These are phyloP conservation scores for Rhizodiscina lignyota DNA, from an alignment of 495 filamentous ascomycete species.

Conservation along the genomic window DNA sequence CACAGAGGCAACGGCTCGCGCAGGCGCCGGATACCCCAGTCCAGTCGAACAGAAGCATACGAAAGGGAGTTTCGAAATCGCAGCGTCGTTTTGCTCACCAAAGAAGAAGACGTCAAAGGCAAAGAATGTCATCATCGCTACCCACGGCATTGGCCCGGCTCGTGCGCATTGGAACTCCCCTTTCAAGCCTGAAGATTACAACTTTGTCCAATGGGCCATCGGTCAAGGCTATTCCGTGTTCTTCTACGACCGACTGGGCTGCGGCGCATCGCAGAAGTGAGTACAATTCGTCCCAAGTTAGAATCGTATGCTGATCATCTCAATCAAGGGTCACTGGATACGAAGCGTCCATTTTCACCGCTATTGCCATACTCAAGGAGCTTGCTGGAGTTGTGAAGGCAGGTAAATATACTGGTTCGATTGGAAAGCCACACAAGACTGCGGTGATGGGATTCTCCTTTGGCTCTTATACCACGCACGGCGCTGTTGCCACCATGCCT, in stretches of 20 bases:
- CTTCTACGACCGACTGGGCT: constrained; percentile 13
- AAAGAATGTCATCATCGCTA: constrained; percentile 11
- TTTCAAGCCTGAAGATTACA: constrained; percentile 10
- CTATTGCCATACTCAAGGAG: constrained; percentile 11
- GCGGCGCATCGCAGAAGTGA: constrained; percentile 9
- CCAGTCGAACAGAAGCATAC: constrained; percentile 2
- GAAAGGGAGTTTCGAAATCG: constrained; percentile 10
- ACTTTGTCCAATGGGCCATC: constrained; percentile 11
- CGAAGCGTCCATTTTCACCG: no score
- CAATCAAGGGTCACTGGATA: no score
- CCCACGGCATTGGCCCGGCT: constrained; percentile 13
- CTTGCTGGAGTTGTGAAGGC: constrained; percentile 12
- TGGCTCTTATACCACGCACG: constrained; percentile 9
- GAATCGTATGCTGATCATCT: no score
- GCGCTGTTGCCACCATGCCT: constrained; percentile 8
- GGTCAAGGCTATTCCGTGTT: constrained; percentile 11
- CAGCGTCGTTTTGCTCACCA: constrained; percentile 13
- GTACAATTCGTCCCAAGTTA: neutral
- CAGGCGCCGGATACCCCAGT: constrained; percentile 2
- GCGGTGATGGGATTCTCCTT: constrained; percentile 12
- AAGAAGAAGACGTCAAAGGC: constrained; percentile 8
- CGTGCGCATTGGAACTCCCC: constrained; percentile 14
- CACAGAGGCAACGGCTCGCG: constrained; percentile 4
- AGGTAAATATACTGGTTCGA: constrained; percentile 13
- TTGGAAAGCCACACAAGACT: constrained; percentile 4